A percentile compares a stretch with the other conserved stretches of the same genome.
Conservation (phyloP, 2,329 filamentous ascomycete species). For the Gliomastix tumulicola region DNA sequence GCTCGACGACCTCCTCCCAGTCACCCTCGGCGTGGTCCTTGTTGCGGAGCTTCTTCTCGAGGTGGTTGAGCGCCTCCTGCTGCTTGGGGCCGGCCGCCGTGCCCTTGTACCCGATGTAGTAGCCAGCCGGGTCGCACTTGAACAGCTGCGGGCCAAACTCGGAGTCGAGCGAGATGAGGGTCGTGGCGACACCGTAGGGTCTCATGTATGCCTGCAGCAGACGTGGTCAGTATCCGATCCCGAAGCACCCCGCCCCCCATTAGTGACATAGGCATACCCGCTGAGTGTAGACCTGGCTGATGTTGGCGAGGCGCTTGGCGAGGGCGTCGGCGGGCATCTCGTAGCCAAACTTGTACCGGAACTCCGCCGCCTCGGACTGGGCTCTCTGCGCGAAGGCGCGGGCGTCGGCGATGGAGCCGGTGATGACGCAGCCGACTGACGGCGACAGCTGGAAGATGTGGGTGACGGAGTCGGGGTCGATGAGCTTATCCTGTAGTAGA, state of each 20-base stretch:
- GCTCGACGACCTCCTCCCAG: slow-evolving; percentile 97
- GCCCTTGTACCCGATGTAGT: slow-evolving; percentile 98
- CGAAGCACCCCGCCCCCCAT: not conserved
- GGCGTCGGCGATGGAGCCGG: slow-evolving; percentile 95
- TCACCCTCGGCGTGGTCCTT: slow-evolving; percentile 87
- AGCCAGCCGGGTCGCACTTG: slow-evolving; percentile 97
- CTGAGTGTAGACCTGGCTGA: slow-evolving; percentile 99
- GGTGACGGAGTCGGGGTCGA: slow-evolving; percentile 93
- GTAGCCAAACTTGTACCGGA: slow-evolving; percentile 97
- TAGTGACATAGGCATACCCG: slow-evolving; percentile 51
- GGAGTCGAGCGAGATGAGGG: slow-evolving; percentile 86
- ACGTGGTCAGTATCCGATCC: too few relatives aligned
- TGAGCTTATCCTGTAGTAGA: slow-evolving; percentile 80
- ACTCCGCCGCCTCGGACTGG: slow-evolving; percentile 92
- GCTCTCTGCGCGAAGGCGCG: slow-evolving; percentile 88
- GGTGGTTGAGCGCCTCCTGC: slow-evolving; percentile 95
- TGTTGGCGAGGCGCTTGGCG: slow-evolving; percentile 95
- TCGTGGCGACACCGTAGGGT: slow-evolving; percentile 91
- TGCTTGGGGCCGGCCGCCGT: slow-evolving; percentile 96
- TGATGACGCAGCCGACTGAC: slow-evolving; percentile 96
- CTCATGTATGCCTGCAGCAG: slow-evolving; percentile 84
- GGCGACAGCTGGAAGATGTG: slow-evolving; percentile 97
- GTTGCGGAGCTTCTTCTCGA: slow-evolving; percentile 99
- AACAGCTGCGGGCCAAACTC: slow-evolving; percentile 92
- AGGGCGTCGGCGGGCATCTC: slow-evolving; percentile 98